Evolutionary conservation across 192 early-diverging fungal species (phyloP).

Genomic region (Pilaira anomala): DNA sequence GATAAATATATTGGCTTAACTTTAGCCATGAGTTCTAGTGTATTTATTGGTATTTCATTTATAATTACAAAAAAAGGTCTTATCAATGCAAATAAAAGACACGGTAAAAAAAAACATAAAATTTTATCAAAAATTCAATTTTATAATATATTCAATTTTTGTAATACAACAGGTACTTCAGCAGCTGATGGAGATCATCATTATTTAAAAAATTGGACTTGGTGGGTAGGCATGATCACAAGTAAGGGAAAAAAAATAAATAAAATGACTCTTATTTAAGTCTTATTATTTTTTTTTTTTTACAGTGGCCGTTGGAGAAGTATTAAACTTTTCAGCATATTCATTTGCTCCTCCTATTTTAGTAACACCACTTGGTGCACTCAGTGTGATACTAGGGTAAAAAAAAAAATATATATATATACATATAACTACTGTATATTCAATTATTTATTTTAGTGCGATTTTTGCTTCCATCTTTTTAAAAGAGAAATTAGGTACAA

Average conservation of each 20-base stretch:
- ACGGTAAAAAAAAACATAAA: conserved; percentile 35
- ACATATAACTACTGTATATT: background rate
- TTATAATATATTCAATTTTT: conserved; percentile 10
- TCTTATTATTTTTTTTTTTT: conserved; percentile 1
- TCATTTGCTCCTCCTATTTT: conserved; percentile 94
- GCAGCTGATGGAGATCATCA: conserved; percentile 69
- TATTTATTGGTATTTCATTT: conserved; percentile 90
- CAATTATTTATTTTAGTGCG: conserved; percentile 48
- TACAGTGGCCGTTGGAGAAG: conserved; percentile 86
- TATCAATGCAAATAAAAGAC: conserved; percentile 67
- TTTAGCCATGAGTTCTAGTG: conserved; percentile 82
- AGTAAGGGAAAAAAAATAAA: conserved; percentile 44
- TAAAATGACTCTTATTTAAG: background rate
- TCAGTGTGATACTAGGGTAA: conserved; percentile 85
- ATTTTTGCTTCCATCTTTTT: conserved; percentile 86
- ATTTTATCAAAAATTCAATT: background rate
- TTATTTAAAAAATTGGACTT: conserved; percentile 84
- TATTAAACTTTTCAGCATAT: conserved; percentile 58
- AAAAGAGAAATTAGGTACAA: conserved; percentile 75
- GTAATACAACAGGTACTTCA: conserved; percentile 56
- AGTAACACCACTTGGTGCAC: conserved; percentile 77
- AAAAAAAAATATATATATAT: background rate
- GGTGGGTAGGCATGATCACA: conserved; percentile 88
- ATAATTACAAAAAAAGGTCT: conserved; percentile 94
- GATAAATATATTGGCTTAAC: conserved; percentile 86